phyloP scores from a whole-genome alignment of 176 grass and related monocot genomes.

The Alloteropsis semialata region DNA sequence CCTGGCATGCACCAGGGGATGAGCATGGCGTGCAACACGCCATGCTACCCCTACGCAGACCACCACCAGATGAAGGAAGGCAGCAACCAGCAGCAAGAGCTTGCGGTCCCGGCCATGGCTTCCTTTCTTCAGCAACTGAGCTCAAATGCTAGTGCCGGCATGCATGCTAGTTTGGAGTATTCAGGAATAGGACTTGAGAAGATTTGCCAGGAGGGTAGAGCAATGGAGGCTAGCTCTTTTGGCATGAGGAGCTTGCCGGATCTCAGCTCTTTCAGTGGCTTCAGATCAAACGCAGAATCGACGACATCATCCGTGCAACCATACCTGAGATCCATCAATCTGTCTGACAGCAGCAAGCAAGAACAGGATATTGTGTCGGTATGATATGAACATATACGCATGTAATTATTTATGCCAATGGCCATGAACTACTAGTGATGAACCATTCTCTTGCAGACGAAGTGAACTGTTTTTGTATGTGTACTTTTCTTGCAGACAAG shows the following conservation, averaged over 20 bases:
- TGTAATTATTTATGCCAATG: neutral
- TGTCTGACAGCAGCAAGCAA: slow-evolving; percentile 38
- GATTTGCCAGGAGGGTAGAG: slow-evolving; percentile 42
- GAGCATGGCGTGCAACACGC: slow-evolving; percentile 25
- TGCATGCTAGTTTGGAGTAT: slow-evolving; percentile 44
- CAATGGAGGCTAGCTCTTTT: slow-evolving; percentile 22
- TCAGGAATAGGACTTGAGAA: slow-evolving; percentile 53
- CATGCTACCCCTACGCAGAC: slow-evolving; percentile 24
- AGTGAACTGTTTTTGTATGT: neutral
- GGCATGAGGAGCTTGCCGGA: slow-evolving; percentile 42
- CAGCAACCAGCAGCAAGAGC: slow-evolving; percentile 8
- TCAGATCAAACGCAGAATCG: slow-evolving; percentile 30
- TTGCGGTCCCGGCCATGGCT: slow-evolving; percentile 21
- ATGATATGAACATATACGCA: slow-evolving; percentile 20
- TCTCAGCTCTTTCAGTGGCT: slow-evolving; percentile 37
- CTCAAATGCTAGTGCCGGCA: slow-evolving; percentile 23
- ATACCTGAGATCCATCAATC: slow-evolving; percentile 31
- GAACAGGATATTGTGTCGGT: slow-evolving; percentile 57
- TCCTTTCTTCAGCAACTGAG: slow-evolving; percentile 55
- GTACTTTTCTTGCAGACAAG: slow-evolving; percentile 41
- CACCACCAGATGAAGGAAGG: slow-evolving; percentile 37
- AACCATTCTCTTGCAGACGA: neutral
- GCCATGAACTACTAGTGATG: neutral
- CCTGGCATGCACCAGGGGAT: slow-evolving; percentile 16
- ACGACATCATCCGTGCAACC: slow-evolving; percentile 18